These are phyloP conservation scores for Theobroma cacao DNA, from an alignment of 345 rosid genomes.

Conservation along the genomic window DNA sequence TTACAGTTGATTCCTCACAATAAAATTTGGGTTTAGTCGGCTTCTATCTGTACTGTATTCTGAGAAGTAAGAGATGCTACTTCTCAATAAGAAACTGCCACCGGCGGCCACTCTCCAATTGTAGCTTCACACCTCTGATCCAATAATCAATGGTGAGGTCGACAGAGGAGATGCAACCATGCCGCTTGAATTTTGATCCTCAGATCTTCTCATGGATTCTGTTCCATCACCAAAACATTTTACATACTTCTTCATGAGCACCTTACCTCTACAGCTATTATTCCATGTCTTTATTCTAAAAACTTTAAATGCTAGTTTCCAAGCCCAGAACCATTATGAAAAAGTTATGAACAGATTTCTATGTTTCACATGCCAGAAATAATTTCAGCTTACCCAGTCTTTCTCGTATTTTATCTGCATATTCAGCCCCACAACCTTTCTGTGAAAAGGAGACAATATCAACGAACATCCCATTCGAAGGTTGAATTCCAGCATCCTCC, in stretches of 20 bases:
- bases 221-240: not conserved
- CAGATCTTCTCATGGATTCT: conserved; percentile 15
- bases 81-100: not conserved
- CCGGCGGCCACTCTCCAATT: not conserved
- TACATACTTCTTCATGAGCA: not conserved
- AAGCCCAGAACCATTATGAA: not conserved
- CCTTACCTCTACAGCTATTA: not conserved
- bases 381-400: conserved; percentile 53
- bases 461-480: conserved; percentile 62
- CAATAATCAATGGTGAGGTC: not conserved
- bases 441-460: conserved; percentile 64
- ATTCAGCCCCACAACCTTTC: conserved; percentile 61
- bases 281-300: not conserved
- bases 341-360: not conserved
- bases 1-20: not conserved
- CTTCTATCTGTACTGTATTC: not conserved
- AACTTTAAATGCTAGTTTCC: not conserved
- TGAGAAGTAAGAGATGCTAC: not conserved
- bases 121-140: not conserved
- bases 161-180: not conserved
- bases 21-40: not conserved
- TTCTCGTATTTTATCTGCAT: conserved; percentile 47
- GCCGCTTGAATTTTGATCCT: conserved; percentile 10
- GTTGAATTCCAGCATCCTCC: conserved; percentile 66
- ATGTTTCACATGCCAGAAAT: not conserved